phyloP scores from a whole-genome alignment of 768 basidiomycete genomes.

The Roridomyces roridus region DNA sequence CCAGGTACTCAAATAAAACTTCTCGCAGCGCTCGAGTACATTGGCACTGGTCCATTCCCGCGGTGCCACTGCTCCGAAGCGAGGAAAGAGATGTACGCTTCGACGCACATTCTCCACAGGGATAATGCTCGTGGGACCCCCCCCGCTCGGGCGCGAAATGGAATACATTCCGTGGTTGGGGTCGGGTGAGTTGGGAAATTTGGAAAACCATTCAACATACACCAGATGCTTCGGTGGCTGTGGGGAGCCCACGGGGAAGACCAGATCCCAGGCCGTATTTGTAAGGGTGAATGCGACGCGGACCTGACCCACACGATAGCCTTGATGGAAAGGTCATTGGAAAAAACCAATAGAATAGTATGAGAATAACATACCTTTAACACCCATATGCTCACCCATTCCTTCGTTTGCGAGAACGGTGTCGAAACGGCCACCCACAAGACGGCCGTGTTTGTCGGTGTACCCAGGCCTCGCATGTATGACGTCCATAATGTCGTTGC shows the following conservation, averaged over 20 bases:
- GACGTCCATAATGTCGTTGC: background rate
- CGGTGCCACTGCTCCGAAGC: constrained; percentile 22
- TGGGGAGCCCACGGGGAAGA: background rate
- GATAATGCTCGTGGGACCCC: constrained; percentile 11
- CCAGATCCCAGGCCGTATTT: background rate
- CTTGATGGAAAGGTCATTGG: background rate
- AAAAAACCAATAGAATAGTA: too few relatives aligned
- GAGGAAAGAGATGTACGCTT: constrained; percentile 29
- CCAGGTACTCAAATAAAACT: constrained; percentile 6
- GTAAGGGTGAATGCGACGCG: background rate
- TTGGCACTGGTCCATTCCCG: constrained; percentile 29
- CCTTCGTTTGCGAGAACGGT: background rate
- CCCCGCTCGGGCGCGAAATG: background rate
- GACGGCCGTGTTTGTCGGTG: background rate
- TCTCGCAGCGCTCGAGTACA: constrained; percentile 8
- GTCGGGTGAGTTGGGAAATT: constrained; percentile 9
- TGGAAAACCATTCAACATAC: constrained; percentile 35
- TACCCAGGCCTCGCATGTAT: background rate
- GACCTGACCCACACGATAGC: background rate
- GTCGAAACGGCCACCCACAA: background rate
- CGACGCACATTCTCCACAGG: constrained; percentile 18
- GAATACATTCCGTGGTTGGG: constrained; percentile 9
- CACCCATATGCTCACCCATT: background rate
- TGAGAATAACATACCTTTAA: background rate
- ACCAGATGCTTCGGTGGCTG: constrained; percentile 27